phyloP scores from a whole-genome alignment of 2,329 filamentous ascomycete genomes.

The Aspergillus udagawae region DNA sequence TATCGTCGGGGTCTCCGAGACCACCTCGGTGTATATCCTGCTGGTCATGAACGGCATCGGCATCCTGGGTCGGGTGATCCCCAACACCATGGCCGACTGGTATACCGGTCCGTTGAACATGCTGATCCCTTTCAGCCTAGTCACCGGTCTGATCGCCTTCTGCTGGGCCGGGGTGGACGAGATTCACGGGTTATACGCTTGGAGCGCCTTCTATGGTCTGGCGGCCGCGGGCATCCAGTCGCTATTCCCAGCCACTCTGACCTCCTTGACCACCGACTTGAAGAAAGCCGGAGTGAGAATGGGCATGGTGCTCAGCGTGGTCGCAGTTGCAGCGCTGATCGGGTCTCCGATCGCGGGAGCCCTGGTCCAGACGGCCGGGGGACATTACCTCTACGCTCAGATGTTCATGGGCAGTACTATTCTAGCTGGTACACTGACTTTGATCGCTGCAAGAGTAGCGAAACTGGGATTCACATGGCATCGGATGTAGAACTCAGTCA shows the following conservation, averaged over 20 bases:
- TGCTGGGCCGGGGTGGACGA: slow-evolving; percentile 57
- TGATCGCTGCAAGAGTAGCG: slow-evolving; percentile 39
- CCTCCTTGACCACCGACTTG: slow-evolving; percentile 51
- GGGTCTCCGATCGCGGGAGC: slow-evolving; percentile 55
- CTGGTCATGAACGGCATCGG: slow-evolving; percentile 64
- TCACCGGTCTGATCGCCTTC: slow-evolving; percentile 44
- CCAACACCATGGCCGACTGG: slow-evolving; percentile 56
- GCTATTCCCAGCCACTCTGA: slow-evolving; percentile 61
- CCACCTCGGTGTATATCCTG: slow-evolving; percentile 56
- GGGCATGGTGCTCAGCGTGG: slow-evolving; percentile 53
- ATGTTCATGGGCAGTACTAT: slow-evolving; percentile 48
- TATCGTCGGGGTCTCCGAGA: slow-evolving; percentile 38
- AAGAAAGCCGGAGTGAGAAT: slow-evolving; percentile 54
- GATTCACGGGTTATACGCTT: slow-evolving; percentile 55
- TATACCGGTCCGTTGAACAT: slow-evolving; percentile 59
- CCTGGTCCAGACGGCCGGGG: slow-evolving; percentile 44
- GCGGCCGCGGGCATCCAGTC: slow-evolving; percentile 61
- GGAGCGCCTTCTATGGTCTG: slow-evolving; percentile 62
- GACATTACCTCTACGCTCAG: slow-evolving; percentile 50
- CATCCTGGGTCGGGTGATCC: slow-evolving; percentile 54
- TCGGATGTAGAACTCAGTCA: slow-evolving; percentile 18
- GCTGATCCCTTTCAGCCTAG: slow-evolving; percentile 49
- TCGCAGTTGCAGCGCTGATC: slow-evolving; percentile 52
- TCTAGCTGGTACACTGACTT: slow-evolving; percentile 40
- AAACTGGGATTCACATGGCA: slow-evolving; percentile 35